These are phyloP conservation scores for Gleditsia sinensis DNA, from an alignment of 306 rosid species.

Conservation along the genomic window DNA sequence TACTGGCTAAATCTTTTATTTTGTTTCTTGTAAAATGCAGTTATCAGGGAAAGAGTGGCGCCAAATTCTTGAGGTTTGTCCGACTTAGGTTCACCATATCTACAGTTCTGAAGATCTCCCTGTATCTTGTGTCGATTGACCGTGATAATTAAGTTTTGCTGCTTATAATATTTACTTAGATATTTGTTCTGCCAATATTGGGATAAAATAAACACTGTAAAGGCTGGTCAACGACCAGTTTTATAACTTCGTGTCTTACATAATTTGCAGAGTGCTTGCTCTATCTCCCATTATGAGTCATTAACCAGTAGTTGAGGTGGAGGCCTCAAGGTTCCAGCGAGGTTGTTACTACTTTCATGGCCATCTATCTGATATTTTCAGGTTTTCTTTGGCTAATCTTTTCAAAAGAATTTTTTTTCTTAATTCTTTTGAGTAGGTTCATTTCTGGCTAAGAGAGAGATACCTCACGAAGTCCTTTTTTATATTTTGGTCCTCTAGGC, in stretches of 20 bases:
- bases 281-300: conserved; percentile 51
- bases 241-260: conserved; percentile 50
- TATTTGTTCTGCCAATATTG: conserved; percentile 25
- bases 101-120: background rate
- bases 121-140: conserved; percentile 16
- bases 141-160: conserved; percentile 7
- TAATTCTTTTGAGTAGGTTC: conserved; percentile 34
- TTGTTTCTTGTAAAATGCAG: conserved; percentile 49
- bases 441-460: conserved; percentile 33
- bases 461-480: conserved; percentile 16
- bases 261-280: conserved; percentile 63
- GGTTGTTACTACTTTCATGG: conserved; percentile 56
- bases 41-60: conserved; percentile 85
- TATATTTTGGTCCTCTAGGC: conserved; percentile 11
- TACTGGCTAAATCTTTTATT: conserved; percentile 20
- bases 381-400: conserved; percentile 50
- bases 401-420: conserved; percentile 17
- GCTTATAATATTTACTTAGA: background rate
- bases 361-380: conserved; percentile 61
- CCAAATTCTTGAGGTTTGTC: conserved; percentile 82
- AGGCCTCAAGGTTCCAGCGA: conserved; percentile 63
- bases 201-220: conserved; percentile 29
- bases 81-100: background rate
- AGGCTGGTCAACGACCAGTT: conserved; percentile 47
- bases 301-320: conserved; percentile 62